Conservation (phyloP, 331 rosid genomes). For the Acacia concinna region DNA sequence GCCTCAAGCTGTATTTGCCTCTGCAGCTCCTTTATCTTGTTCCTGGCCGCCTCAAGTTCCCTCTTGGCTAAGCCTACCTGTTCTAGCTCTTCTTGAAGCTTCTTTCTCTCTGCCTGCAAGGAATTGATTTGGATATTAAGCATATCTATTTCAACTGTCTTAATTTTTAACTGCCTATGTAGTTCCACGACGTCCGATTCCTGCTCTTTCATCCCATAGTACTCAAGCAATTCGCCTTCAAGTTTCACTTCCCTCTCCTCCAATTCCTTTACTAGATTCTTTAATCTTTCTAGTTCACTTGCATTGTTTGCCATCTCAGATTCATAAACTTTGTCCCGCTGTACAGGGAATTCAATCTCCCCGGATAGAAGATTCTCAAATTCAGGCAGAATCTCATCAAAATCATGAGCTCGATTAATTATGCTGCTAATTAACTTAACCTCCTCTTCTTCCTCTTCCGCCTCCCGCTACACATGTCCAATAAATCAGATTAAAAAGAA, state of each 20-base stretch:
- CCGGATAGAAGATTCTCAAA: slow-evolving; percentile 75
- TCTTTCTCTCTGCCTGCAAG: slow-evolving; percentile 74
- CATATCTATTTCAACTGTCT: slow-evolving; percentile 70
- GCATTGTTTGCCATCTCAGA: slow-evolving; percentile 65
- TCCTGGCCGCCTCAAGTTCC: slow-evolving; percentile 74
- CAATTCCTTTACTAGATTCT: slow-evolving; percentile 67
- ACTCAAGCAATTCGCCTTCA: slow-evolving; percentile 85
- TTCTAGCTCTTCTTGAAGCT: slow-evolving; percentile 67
- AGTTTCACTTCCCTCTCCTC: slow-evolving; percentile 93
- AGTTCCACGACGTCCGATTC: slow-evolving; percentile 72
- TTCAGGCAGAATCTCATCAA: slow-evolving; percentile 70
- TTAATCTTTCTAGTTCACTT: slow-evolving; percentile 63
- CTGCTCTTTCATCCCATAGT: slow-evolving; percentile 86
- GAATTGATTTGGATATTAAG: slow-evolving; percentile 75
- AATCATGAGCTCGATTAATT: slow-evolving; percentile 53
- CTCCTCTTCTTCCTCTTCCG: slow-evolving; percentile 68
- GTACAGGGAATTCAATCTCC: slow-evolving; percentile 61
- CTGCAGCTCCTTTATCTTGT: slow-evolving; percentile 78
- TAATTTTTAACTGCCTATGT: slow-evolving; percentile 74
- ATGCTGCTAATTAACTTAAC: slow-evolving; percentile 71
- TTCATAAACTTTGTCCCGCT: slow-evolving; percentile 51
- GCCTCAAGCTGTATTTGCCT: slow-evolving; percentile 87
- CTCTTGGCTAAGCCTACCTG: slow-evolving; percentile 52
- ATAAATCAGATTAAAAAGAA: slow-evolving; percentile 17
- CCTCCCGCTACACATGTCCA: slow-evolving; percentile 42